Conservation (phyloP, 2,329 filamentous ascomycete genomes). For the Sporothrix humicola region DNA sequence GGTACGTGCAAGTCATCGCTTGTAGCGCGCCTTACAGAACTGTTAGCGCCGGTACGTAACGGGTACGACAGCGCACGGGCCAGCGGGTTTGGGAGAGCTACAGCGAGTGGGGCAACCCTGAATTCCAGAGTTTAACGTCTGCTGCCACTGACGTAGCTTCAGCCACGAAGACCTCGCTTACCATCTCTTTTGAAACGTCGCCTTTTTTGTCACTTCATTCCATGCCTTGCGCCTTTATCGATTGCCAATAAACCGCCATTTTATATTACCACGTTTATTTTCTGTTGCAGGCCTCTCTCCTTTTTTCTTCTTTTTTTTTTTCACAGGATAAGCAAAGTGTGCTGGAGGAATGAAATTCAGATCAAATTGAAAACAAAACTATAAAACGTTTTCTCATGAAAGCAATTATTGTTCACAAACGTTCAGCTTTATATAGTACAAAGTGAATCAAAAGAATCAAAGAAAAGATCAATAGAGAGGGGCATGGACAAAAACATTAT, state of each 20-base stretch:
- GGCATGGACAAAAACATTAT: too few relatives aligned
- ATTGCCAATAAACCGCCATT: too few relatives aligned
- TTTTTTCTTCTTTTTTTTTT: not conserved
- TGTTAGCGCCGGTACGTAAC: slow-evolving; percentile 15
- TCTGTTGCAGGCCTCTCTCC: too few relatives aligned
- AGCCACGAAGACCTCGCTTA: not conserved
- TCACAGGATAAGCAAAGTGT: not conserved
- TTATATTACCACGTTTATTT: too few relatives aligned
- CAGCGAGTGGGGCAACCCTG: not conserved
- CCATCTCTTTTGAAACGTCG: not conserved
- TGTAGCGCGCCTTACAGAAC: not conserved
- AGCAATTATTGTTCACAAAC: too few relatives aligned
- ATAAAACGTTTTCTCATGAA: not conserved
- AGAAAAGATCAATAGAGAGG: too few relatives aligned
- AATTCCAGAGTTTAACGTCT: not conserved
- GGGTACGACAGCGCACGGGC: not conserved
- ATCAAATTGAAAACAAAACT: not conserved
- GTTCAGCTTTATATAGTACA: too few relatives aligned
- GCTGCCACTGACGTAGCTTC: not conserved
- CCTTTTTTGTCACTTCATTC: too few relatives aligned
- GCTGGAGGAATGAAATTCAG: not conserved
- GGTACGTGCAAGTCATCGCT: not conserved
- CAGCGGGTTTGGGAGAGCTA: slow-evolving; percentile 2
- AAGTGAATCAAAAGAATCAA: too few relatives aligned
- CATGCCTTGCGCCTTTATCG: too few relatives aligned